Percentiles rank a stretch among this genome's conserved stretches.
These are phyloP conservation scores for Wickerhamomyces sp. DNA, from an alignment of 1,139 yeast species.

Conservation along the genomic window DNA sequence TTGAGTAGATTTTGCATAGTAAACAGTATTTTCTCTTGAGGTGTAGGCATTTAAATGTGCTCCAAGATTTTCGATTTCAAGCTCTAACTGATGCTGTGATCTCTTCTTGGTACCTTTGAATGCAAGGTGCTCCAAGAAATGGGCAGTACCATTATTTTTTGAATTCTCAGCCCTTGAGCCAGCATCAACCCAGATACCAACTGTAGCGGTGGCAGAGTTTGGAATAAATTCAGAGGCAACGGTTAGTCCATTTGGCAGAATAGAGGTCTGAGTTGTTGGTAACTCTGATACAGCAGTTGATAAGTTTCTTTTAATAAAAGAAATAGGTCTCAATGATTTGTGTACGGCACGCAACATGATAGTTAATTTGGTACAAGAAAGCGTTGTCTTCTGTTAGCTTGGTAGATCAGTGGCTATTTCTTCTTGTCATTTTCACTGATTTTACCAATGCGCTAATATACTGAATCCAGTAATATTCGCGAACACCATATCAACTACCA, in stretches of 20 bases:
- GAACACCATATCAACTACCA: too few relatives aligned
- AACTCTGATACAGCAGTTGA: constrained; percentile 24
- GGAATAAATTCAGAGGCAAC: constrained; percentile 91
- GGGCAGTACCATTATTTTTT: constrained; percentile 89
- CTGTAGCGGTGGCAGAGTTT: constrained; percentile 89
- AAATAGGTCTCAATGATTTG: not conserved
- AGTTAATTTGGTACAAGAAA: not conserved
- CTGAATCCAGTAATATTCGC: too few relatives aligned
- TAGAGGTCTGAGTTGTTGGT: constrained; percentile 55
- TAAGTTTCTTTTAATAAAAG: constrained; percentile 15
- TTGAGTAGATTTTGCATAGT: constrained; percentile 84
- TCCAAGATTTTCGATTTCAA: constrained; percentile 94
- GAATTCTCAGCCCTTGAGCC: constrained; percentile 95
- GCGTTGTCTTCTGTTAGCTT: not conserved
- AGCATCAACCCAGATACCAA: constrained; percentile 91
- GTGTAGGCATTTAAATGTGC: constrained; percentile 97
- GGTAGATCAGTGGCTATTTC: too few relatives aligned
- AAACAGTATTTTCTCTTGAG: constrained; percentile 94
- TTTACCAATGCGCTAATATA: too few relatives aligned
- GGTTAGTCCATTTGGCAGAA: constrained; percentile 79
- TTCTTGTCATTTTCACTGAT: not conserved
- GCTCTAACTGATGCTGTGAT: constrained; percentile 79
- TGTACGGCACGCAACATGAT: not conserved
- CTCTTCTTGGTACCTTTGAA: constrained; percentile 89
- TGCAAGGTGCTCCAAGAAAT: constrained; percentile 91